phyloP scores from a whole-genome alignment of 495 filamentous ascomycete species.

The Daldinia childiae region DNA sequence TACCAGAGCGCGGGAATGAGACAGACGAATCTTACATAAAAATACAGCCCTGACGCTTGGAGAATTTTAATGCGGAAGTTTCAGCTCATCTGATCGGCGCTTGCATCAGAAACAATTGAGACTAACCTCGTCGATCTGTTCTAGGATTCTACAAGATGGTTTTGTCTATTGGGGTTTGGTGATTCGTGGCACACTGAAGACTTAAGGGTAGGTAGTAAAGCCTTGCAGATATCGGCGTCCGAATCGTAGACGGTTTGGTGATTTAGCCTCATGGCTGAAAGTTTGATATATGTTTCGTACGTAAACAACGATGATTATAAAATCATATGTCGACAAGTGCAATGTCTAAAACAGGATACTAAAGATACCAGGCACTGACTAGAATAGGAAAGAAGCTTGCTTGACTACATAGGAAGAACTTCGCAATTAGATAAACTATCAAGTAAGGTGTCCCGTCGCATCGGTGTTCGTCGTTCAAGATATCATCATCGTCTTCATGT shows the following conservation, averaged over 20 bases:
- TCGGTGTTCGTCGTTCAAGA: slow-evolving; percentile 21
- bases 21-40: slow-evolving; percentile 27
- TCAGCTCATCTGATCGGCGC: slow-evolving; percentile 37
- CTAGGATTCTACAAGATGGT: slow-evolving; percentile 25
- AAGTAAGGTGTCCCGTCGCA: slow-evolving; percentile 4
- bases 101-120: slow-evolving; percentile 21
- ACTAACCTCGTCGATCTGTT: slow-evolving; percentile 29
- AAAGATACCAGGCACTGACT: too few species aligned
- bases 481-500: slow-evolving; percentile 8
- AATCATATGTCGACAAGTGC: background rate
- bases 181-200: slow-evolving; percentile 6
- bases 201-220: slow-evolving; percentile 17
- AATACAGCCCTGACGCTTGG: slow-evolving; percentile 11
- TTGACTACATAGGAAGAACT: background rate
- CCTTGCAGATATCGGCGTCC: slow-evolving; percentile 11
- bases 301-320: background rate
- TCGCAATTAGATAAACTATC: background rate
- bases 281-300: slow-evolving; percentile 9
- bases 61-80: slow-evolving; percentile 31
- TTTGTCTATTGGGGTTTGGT: slow-evolving; percentile 12
- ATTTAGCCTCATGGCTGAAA: background rate
- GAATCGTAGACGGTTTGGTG: slow-evolving; percentile 19
- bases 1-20: slow-evolving; percentile 30
- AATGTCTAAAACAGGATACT: background rate
- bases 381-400: slow-evolving; percentile 2